A percentile compares a stretch with the other conserved stretches of the same genome.
Evolutionary conservation across 116 monocot genomes (phyloP).

Genomic region (Iris pallida): DNA sequence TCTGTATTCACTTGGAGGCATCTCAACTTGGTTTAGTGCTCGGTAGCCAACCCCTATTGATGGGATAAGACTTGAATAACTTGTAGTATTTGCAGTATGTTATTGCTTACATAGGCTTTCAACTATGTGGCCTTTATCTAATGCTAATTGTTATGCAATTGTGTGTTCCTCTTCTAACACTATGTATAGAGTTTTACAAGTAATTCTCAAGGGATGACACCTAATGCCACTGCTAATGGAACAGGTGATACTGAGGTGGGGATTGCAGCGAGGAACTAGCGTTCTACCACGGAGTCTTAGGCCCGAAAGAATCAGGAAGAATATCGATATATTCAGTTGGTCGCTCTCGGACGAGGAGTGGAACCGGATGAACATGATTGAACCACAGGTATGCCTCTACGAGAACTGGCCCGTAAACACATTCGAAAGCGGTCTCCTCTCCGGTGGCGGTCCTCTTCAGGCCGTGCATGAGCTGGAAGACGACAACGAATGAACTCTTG

Average conservation of each 20-base stretch:
- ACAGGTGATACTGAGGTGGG: constrained; percentile 88
- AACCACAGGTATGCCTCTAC: constrained; percentile 75
- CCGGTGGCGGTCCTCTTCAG: constrained; percentile 59
- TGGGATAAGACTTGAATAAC: too few species aligned
- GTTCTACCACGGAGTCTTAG: constrained; percentile 75
- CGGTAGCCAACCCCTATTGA: too few species aligned
- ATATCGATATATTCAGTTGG: constrained; percentile 78
- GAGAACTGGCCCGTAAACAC: constrained; percentile 36
- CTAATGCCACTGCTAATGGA: too few species aligned
- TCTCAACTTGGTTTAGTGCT: too few species aligned
- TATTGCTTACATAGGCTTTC: too few species aligned
- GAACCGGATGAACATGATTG: constrained; percentile 53
- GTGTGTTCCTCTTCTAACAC: too few species aligned
- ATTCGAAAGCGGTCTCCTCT: constrained; percentile 39
- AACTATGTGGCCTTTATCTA: too few species aligned
- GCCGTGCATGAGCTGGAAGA: constrained; percentile 81
- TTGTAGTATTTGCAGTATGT: too few species aligned
- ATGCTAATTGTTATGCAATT: too few species aligned
- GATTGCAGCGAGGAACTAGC: constrained; percentile 79
- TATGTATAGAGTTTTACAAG: too few species aligned
- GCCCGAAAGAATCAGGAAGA: constrained; percentile 55
- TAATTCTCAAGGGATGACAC: too few species aligned
- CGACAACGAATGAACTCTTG: constrained; percentile 8
- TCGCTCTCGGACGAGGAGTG: constrained; percentile 62
- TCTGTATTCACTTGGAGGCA: too few species aligned